phyloP scores from a whole-genome alignment of 768 basidiomycete genomes.

The Podaxis sp. region DNA sequence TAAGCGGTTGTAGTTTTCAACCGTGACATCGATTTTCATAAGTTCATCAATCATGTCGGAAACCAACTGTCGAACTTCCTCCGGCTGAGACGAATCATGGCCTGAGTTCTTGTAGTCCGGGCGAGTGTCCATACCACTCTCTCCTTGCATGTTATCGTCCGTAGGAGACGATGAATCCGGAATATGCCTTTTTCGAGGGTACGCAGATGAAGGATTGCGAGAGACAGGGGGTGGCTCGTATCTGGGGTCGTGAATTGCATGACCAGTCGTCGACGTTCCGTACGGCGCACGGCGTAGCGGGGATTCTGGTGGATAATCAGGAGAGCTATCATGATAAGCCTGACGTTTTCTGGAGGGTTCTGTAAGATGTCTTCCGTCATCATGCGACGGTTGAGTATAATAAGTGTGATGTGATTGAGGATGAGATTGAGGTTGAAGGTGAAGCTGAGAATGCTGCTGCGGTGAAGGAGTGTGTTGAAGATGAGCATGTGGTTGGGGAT shows the following conservation, averaged over 20 bases:
- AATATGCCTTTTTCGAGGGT: conserved; percentile 15
- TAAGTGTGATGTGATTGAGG: background rate
- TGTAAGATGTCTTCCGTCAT: conserved; percentile 9
- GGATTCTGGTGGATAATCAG: conserved; percentile 3
- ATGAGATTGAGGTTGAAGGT: background rate
- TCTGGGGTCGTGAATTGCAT: conserved; percentile 4
- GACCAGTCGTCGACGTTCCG: background rate
- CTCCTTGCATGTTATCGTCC: conserved; percentile 14
- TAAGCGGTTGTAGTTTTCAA: conserved; percentile 27
- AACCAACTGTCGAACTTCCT: conserved; percentile 37
- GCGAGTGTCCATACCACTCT: conserved; percentile 9
- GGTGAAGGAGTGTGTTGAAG: background rate
- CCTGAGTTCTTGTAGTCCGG: conserved; percentile 16
- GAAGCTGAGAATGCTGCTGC: background rate
- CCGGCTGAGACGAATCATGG: conserved; percentile 31
- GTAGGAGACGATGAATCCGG: conserved; percentile 7
- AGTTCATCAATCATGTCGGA: conserved; percentile 31
- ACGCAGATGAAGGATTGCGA: conserved; percentile 7
- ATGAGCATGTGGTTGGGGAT: background rate
- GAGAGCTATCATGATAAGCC: conserved; percentile 4
- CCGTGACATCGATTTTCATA: conserved; percentile 10
- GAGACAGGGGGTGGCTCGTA: conserved; percentile 3
- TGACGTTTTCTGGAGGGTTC: conserved; percentile 11
- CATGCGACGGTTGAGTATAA: conserved; percentile 4
- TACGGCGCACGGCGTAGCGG: conserved; percentile 4